A percentile compares a stretch with the other conserved stretches of the same genome.
These are phyloP conservation scores for Heracleum sosnowskyi DNA, from an alignment of 129 eudicot genomes.

Conservation along the genomic window DNA sequence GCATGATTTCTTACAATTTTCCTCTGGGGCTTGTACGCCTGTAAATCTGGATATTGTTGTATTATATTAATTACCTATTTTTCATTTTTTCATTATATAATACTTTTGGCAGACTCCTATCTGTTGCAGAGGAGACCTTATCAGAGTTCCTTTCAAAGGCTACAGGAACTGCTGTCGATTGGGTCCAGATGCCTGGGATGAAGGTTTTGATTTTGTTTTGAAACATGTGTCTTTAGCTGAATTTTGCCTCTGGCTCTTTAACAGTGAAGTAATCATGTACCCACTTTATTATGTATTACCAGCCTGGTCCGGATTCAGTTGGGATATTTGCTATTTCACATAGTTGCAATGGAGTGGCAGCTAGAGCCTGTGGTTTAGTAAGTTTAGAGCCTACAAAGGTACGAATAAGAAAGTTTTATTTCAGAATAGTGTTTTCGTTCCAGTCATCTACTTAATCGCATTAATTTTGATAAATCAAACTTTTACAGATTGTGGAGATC, in stretches of 20 bases:
- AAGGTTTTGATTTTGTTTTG: conserved; percentile 37
- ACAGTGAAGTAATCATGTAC: neutral
- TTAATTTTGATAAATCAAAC: neutral
- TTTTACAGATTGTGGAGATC: conserved; percentile 36
- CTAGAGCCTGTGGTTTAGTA: conserved; percentile 54
- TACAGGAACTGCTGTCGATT: conserved; percentile 92
- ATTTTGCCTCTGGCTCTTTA: neutral
- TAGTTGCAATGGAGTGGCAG: conserved; percentile 52
- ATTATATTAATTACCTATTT: neutral
- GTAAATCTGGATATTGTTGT: neutral
- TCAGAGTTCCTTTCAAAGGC: conserved; percentile 95
- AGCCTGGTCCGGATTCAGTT: conserved; percentile 68
- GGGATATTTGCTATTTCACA: conserved; percentile 55
- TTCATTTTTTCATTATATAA: neutral
- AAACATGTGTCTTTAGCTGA: neutral
- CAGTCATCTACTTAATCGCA: neutral
- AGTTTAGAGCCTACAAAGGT: conserved; percentile 49
- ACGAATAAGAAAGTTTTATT: neutral
- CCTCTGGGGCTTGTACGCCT: neutral
- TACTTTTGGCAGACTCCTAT: conserved; percentile 49
- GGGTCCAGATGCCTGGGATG: conserved; percentile 99
- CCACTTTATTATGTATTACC: neutral
- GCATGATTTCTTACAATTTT: neutral
- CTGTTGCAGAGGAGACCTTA: conserved; percentile 87
- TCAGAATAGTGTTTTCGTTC: neutral